Conservation (phyloP, 2,329 filamentous ascomycete species). For the Cladophialophora bantiana region DNA sequence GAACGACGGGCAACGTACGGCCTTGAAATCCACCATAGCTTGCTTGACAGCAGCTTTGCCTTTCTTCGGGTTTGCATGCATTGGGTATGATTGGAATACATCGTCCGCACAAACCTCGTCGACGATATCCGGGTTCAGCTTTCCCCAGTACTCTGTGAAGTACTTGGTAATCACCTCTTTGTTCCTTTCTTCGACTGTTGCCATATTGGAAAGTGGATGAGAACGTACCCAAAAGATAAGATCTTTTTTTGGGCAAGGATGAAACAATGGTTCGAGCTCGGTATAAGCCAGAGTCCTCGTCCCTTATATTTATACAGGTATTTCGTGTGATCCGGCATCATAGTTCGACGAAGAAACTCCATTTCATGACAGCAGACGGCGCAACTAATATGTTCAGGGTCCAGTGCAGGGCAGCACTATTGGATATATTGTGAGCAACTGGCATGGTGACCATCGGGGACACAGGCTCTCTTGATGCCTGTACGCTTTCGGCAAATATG, state of each 20-base stretch:
- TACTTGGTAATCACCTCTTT: background rate
- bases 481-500: too few relatives aligned
- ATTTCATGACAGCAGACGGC: too few relatives aligned
- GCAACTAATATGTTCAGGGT: background rate
- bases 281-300: too few relatives aligned
- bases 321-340: too few relatives aligned
- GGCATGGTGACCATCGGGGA: background rate
- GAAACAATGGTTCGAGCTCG: too few relatives aligned
- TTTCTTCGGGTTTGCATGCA: background rate
- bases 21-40: background rate
- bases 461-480: background rate
- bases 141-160: constrained; percentile 1
- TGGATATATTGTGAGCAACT: background rate
- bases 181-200: background rate
- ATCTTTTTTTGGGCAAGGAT: background rate
- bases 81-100: background rate
- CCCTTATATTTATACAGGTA: too few relatives aligned
- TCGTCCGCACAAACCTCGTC: constrained; percentile 1
- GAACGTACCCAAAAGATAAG: background rate
- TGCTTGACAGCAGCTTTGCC: constrained; percentile 1
- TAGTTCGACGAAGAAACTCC: too few relatives aligned
- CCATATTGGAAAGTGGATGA: background rate
- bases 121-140: background rate
- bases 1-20: background rate
- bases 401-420: background rate